Conservation (phyloP, 208 protist genomes). For the Tritrichomonas musculus region DNA sequence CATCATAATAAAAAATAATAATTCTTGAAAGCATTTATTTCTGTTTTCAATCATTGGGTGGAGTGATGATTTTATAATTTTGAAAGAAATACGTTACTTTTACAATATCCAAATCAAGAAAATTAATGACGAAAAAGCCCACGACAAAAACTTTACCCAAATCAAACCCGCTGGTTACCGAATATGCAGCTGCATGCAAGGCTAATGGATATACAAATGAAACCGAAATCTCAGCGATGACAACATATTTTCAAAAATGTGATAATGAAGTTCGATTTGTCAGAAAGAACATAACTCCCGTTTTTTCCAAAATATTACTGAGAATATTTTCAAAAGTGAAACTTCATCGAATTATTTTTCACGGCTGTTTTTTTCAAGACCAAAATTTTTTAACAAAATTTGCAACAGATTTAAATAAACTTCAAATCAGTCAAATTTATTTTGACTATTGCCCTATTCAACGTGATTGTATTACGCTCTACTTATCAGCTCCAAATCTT, state of each 20-base stretch:
- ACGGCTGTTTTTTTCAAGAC: neutral
- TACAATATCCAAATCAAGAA: too few species aligned
- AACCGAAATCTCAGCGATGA: neutral
- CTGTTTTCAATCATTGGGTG: too few species aligned
- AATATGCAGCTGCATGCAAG: neutral
- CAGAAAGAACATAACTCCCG: neutral
- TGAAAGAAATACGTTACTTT: too few species aligned
- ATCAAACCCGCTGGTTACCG: neutral
- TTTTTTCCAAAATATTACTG: neutral
- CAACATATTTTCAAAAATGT: neutral
- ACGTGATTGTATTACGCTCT: neutral
- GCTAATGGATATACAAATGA: neutral
- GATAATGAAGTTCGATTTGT: neutral
- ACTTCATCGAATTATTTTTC: neutral
- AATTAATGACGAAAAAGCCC: too few species aligned
- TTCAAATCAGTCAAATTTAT: neutral
- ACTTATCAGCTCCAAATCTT: neutral
- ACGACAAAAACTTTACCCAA: too few species aligned
- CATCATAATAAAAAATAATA: too few species aligned
- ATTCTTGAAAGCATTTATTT: too few species aligned
- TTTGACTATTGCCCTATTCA: neutral
- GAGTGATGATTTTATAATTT: too few species aligned
- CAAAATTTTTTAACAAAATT: neutral
- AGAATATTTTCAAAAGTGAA: neutral
- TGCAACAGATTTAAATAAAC: neutral